phyloP scores from a whole-genome alignment of 495 filamentous ascomycete species.

The Penicillium malachiteum region DNA sequence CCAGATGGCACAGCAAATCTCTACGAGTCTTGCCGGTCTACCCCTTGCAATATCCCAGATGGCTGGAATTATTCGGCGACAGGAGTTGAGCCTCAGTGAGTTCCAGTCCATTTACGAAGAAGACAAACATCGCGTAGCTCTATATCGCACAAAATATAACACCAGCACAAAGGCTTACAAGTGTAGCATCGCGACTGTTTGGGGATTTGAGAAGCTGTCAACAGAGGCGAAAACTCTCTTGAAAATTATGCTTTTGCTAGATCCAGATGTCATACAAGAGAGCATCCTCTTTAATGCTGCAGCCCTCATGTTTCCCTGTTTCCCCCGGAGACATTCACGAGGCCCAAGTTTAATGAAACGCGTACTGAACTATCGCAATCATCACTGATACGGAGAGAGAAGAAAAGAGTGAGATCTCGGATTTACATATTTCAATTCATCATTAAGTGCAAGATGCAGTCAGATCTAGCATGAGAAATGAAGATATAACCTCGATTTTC shows the following conservation, averaged over 20 bases:
- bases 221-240: slow-evolving; percentile 20
- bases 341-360: not conserved
- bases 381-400: not conserved
- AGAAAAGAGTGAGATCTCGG: not conserved
- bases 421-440: slow-evolving; percentile 27
- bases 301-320: slow-evolving; percentile 22
- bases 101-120: slow-evolving; percentile 31
- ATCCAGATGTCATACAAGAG: slow-evolving; percentile 33
- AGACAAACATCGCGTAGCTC: slow-evolving; percentile 18
- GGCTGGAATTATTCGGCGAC: slow-evolving; percentile 33
- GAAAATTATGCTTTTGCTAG: slow-evolving; percentile 32
- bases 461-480: slow-evolving; percentile 17
- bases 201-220: slow-evolving; percentile 34
- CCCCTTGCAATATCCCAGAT: slow-evolving; percentile 45
- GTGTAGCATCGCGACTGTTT: slow-evolving; percentile 35
- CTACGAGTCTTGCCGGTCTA: slow-evolving; percentile 29
- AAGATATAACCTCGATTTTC: slow-evolving; percentile 14
- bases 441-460: slow-evolving; percentile 33
- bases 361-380: not conserved
- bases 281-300: slow-evolving; percentile 21
- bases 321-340: slow-evolving; percentile 16
- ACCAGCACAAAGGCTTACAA: slow-evolving; percentile 19
- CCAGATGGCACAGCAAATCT: slow-evolving; percentile 10
- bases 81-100: slow-evolving; percentile 23
- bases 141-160: slow-evolving; percentile 20